Conservation (phyloP, 768 basidiomycete species). For the Russula earlei region DNA sequence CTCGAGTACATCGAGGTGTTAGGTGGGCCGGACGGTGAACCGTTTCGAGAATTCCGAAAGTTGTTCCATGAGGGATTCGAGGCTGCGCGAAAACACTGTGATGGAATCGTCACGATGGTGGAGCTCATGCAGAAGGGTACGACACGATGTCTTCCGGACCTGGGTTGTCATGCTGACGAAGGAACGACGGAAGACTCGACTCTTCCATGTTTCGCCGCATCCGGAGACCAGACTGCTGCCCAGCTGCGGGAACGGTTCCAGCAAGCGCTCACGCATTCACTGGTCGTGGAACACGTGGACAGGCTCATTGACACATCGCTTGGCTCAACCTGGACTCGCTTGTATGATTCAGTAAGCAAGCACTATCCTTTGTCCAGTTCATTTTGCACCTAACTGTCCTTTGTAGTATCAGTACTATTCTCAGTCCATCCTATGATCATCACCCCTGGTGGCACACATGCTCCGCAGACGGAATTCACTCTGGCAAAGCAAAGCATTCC, state of each 20-base stretch:
- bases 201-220: constrained; percentile 82
- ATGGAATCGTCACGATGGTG: constrained; percentile 88
- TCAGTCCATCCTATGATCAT: constrained; percentile 66
- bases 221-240: constrained; percentile 83
- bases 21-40: constrained; percentile 68
- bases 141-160: constrained; percentile 7
- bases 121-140: constrained; percentile 96
- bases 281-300: constrained; percentile 85
- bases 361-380: background rate
- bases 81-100: constrained; percentile 89
- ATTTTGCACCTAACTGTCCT: background rate
- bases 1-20: constrained; percentile 94
- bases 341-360: constrained; percentile 82
- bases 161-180: constrained; percentile 6
- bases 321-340: constrained; percentile 87
- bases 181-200: constrained; percentile 53
- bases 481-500: background rate
- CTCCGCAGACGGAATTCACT: background rate
- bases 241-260: constrained; percentile 92
- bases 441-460: background rate
- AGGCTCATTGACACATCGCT: constrained; percentile 81
- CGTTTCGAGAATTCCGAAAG: constrained; percentile 75
- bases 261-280: constrained; percentile 73
- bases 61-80: constrained; percentile 93
- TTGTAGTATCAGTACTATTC: constrained; percentile 87